phyloP scores from a whole-genome alignment of 768 basidiomycete species.

The Mycena vulgaris region DNA sequence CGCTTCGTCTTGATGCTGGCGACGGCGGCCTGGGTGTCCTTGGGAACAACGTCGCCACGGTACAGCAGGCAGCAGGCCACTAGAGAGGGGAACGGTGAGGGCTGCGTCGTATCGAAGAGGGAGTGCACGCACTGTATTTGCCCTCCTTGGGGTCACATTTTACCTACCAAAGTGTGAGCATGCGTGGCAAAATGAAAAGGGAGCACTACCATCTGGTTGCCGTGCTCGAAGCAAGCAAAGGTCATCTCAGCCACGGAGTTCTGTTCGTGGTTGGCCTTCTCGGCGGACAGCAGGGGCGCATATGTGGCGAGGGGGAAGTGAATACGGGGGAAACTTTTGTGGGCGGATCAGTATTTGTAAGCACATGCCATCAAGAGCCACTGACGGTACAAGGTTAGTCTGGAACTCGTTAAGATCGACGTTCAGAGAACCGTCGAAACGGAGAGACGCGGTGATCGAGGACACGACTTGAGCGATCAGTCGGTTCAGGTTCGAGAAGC shows the following conservation, averaged over 20 bases:
- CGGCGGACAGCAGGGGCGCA: slow-evolving; percentile 94
- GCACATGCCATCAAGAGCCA: slow-evolving; percentile 39
- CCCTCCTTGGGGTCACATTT: slow-evolving; percentile 97
- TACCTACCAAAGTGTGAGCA: slow-evolving; percentile 45
- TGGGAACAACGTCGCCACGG: slow-evolving; percentile 97
- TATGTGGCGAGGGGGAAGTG: slow-evolving; percentile 98
- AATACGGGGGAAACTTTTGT: slow-evolving; percentile 91
- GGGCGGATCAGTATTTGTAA: slow-evolving; percentile 22
- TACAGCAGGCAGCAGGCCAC: slow-evolving; percentile 95
- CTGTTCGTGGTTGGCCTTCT: slow-evolving; percentile 96
- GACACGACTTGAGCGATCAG: slow-evolving; percentile 99
- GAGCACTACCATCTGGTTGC: slow-evolving; percentile 88
- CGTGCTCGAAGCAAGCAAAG: slow-evolving; percentile 96
- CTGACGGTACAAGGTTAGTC: slow-evolving; percentile 97
- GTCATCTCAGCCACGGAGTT: slow-evolving; percentile 99
- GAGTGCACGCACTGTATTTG: slow-evolving; percentile 89
- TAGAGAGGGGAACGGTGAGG: slow-evolving; percentile 50
- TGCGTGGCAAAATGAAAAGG: neutral
- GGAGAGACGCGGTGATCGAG: slow-evolving; percentile 95
- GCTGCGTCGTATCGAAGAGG: neutral
- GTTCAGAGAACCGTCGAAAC: slow-evolving; percentile 97
- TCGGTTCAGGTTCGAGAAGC: slow-evolving; percentile 95
- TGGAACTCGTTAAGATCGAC: slow-evolving; percentile 99
- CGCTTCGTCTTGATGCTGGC: slow-evolving; percentile 97
- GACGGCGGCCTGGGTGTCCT: slow-evolving; percentile 95